Percentiles rank a stretch among this genome's conserved stretches.
phyloP scores from a whole-genome alignment of 2,329 filamentous ascomycete genomes.

The Alternaria incomplexa region DNA sequence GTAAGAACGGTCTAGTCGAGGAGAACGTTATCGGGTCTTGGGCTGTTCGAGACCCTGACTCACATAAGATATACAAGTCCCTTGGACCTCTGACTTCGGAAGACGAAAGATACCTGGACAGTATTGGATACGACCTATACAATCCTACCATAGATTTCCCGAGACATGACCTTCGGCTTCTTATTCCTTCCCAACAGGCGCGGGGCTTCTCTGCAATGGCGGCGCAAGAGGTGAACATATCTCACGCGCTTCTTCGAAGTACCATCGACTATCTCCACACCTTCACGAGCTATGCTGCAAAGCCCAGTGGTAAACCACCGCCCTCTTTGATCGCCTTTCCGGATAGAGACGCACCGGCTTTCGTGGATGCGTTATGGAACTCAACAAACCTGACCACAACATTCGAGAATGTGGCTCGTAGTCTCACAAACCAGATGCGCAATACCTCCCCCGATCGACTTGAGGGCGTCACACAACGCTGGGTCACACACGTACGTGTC shows the following conservation, averaged over 20 bases:
- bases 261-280: background rate
- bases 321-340: background rate
- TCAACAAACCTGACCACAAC: background rate
- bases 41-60: slow-evolving; percentile 6
- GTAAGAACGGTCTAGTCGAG: background rate
- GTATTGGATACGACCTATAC: background rate
- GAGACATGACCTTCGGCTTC: background rate
- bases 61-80: background rate
- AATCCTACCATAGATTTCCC: background rate
- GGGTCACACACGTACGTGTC: background rate
- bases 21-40: slow-evolving; percentile 4
- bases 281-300: background rate
- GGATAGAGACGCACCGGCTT: background rate
- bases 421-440: background rate
- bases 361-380: background rate
- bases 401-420: background rate
- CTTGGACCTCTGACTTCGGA: background rate
- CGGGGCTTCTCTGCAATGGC: background rate
- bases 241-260: slow-evolving; percentile 1
- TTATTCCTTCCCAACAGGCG: background rate
- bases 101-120: background rate
- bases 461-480: background rate
- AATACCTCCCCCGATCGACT: background rate
- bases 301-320: rapidly evolving
- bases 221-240: background rate